Conservation (phyloP, 1,139 yeast species). For the Scheffersomyces parashehatae region DNA sequence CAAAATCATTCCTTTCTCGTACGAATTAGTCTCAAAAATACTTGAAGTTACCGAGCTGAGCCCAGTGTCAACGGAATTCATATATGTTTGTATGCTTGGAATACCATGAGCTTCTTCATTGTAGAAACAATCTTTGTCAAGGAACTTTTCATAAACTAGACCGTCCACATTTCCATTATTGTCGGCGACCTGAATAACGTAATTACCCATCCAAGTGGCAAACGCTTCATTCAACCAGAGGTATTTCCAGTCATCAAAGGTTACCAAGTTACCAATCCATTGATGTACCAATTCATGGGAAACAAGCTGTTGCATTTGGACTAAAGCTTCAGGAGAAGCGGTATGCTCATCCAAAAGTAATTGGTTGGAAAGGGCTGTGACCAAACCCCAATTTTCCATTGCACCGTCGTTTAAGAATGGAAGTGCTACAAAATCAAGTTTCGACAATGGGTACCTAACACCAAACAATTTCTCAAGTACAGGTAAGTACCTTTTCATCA, state of each 20-base stretch:
- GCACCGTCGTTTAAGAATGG: slow-evolving; percentile 77
- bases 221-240: slow-evolving; percentile 76
- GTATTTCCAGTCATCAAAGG: slow-evolving; percentile 66
- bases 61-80: slow-evolving; percentile 32
- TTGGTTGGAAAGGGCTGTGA: slow-evolving; percentile 57
- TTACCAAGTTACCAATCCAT: slow-evolving; percentile 69
- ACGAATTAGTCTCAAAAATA: slow-evolving; percentile 54
- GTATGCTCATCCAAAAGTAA: slow-evolving; percentile 37
- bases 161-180: slow-evolving; percentile 31
- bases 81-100: slow-evolving; percentile 26
- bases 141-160: slow-evolving; percentile 37
- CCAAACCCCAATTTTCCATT: slow-evolving; percentile 76
- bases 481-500: slow-evolving; percentile 49
- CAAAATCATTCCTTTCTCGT: slow-evolving; percentile 65
- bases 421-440: slow-evolving; percentile 63
- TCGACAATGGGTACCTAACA: slow-evolving; percentile 53
- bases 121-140: slow-evolving; percentile 41
- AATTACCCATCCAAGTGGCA: slow-evolving; percentile 68
- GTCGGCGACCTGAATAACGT: slow-evolving; percentile 29
- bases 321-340: slow-evolving; percentile 18
- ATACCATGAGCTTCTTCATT: slow-evolving; percentile 23
- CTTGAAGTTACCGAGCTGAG: slow-evolving; percentile 40
- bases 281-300: slow-evolving; percentile 77
- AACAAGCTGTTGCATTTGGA: slow-evolving; percentile 51
- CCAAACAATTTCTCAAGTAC: slow-evolving; percentile 42